These are phyloP conservation scores for Phialocephala subalpina DNA, from an alignment of 2,329 filamentous ascomycete species.

Conservation along the genomic window DNA sequence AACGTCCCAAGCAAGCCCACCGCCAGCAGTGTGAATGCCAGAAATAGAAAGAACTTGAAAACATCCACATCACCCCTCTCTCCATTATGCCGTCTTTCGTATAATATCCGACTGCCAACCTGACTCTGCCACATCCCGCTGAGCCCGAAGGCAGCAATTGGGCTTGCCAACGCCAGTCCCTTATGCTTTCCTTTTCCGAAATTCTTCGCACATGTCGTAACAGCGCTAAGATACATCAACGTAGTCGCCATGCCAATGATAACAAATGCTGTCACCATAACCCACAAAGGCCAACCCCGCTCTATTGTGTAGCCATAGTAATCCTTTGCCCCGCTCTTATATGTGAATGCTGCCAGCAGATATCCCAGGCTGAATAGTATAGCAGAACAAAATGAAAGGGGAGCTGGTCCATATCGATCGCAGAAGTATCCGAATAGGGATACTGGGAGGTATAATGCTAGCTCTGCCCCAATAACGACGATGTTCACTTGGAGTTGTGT, in stretches of 20 bases:
- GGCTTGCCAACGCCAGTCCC: conserved; percentile 86
- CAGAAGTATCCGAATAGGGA: conserved; percentile 90
- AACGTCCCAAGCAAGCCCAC: conserved; percentile 80
- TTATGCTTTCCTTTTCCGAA: conserved; percentile 90
- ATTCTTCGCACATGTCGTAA: conserved; percentile 98
- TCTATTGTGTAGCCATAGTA: conserved; percentile 52
- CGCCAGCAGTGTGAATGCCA: conserved; percentile 73
- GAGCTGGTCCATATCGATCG: conserved; percentile 84
- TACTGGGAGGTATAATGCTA: conserved; percentile 92
- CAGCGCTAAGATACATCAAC: conserved; percentile 86
- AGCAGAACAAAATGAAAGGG: conserved; percentile 76
- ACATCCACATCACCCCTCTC: conserved; percentile 73
- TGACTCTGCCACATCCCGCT: conserved; percentile 98
- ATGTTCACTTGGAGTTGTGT: conserved; percentile 92
- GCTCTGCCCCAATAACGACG: conserved; percentile 84
- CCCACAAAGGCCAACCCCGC: conserved; percentile 72
- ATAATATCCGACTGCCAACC: conserved; percentile 80
- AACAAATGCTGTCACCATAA: conserved; percentile 88
- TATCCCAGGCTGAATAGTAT: conserved; percentile 84
- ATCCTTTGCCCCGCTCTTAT: conserved; percentile 61
- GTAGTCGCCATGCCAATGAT: conserved; percentile 84
- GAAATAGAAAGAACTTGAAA: conserved; percentile 87
- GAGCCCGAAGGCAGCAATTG: conserved; percentile 91
- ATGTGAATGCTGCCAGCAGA: conserved; percentile 81
- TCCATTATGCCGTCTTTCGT: conserved; percentile 72